Conservation (phyloP, 140 eudicot species). For the Stevia rebaudiana region DNA sequence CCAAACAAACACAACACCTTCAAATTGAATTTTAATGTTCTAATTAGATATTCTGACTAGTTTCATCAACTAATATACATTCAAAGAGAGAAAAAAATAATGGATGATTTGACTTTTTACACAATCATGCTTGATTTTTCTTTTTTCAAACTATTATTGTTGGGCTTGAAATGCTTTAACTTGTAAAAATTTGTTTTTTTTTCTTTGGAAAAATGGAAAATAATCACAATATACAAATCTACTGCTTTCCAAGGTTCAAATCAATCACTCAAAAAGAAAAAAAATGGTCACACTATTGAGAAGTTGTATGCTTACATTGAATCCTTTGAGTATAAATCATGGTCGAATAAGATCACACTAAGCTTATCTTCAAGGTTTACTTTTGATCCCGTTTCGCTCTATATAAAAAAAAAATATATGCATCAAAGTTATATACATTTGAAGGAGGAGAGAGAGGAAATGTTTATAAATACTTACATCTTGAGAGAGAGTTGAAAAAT, state of each 20-base stretch:
- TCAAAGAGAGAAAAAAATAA: conserved; percentile 15
- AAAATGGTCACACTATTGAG: conserved; percentile 4
- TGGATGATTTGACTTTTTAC: conserved; percentile 7
- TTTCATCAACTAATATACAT: not conserved
- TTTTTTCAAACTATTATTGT: not conserved
- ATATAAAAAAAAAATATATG: conserved; percentile 17
- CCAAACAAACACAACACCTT: conserved; percentile 90
- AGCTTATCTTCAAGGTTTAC: conserved; percentile 50
- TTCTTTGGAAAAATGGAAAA: not conserved
- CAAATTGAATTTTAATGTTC: not conserved
- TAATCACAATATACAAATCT: not conserved
- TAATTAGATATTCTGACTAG: conserved; percentile 4
- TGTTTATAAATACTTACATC: conserved; percentile 25
- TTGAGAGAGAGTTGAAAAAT: conserved; percentile 22
- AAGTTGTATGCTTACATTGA: conserved; percentile 41
- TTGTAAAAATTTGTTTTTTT: not conserved
- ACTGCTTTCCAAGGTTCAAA: conserved; percentile 1
- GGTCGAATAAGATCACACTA: conserved; percentile 39
- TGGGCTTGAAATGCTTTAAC: not conserved
- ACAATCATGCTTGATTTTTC: not conserved
- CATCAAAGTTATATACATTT: not conserved
- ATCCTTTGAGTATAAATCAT: conserved; percentile 38
- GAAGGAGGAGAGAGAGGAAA: conserved; percentile 10
- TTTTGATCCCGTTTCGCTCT: conserved; percentile 34
- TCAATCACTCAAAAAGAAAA: not conserved